Percentiles rank a stretch among this genome's conserved stretches.
These are phyloP conservation scores for Cladophialophora immunda DNA, from an alignment of 2,329 filamentous ascomycete genomes.

Conservation along the genomic window DNA sequence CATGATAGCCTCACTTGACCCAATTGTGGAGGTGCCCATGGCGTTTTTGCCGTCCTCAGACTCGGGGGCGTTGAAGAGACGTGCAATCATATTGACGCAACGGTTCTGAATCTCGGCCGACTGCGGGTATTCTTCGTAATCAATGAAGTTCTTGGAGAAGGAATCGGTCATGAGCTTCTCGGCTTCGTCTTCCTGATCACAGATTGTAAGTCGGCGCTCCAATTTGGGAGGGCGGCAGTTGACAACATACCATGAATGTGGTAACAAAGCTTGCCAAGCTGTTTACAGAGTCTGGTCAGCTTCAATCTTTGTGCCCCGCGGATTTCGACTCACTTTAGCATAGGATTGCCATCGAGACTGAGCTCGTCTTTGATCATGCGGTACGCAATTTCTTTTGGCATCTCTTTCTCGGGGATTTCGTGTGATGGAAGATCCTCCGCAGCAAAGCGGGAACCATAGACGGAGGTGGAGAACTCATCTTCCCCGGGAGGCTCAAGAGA, in stretches of 20 bases:
- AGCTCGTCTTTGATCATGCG: slow-evolving; percentile 96
- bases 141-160: slow-evolving; percentile 95
- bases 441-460: slow-evolving; percentile 89
- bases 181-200: slow-evolving; percentile 81
- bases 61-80: slow-evolving; percentile 82
- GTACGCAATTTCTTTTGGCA: slow-evolving; percentile 93
- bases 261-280: slow-evolving; percentile 93
- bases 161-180: slow-evolving; percentile 95
- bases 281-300: slow-evolving; percentile 27
- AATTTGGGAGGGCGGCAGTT: not conserved
- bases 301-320: not conserved
- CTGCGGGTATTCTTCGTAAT: slow-evolving; percentile 85
- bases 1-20: slow-evolving; percentile 77
- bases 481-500: slow-evolving; percentile 52
- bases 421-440: slow-evolving; percentile 79
- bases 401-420: slow-evolving; percentile 88
- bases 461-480: slow-evolving; percentile 72
- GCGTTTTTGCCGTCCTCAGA: slow-evolving; percentile 66
- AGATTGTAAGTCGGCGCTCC: slow-evolving; percentile 2
- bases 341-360: slow-evolving; percentile 88
- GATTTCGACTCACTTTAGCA: slow-evolving; percentile 63
- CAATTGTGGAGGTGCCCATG: slow-evolving; percentile 87
- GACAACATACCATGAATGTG: slow-evolving; percentile 83
- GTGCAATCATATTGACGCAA: slow-evolving; percentile 88
- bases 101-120: slow-evolving; percentile 89